These are phyloP conservation scores for Juglanconis juglandina DNA, from an alignment of 2,329 filamentous ascomycete species.

Conservation along the genomic window DNA sequence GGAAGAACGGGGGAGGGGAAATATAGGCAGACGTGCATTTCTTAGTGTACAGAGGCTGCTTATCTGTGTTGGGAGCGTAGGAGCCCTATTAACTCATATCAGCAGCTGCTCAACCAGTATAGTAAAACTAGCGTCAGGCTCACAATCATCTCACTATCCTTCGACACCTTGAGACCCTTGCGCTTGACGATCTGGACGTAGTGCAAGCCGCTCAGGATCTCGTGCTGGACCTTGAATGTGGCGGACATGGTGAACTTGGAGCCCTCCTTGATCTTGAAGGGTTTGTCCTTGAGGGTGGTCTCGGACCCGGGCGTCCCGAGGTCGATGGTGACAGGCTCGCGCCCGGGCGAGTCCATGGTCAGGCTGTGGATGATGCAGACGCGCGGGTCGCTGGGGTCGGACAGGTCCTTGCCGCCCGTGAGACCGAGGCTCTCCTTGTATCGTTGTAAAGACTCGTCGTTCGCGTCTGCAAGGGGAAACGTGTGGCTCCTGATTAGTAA, in stretches of 20 bases:
- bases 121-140: conserved; percentile 31
- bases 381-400: conserved; percentile 76
- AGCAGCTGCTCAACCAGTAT: conserved; percentile 18
- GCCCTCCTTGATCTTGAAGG: conserved; percentile 97
- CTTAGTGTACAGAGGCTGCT: conserved; percentile 82
- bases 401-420: conserved; percentile 67
- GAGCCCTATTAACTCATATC: conserved; percentile 61
- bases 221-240: conserved; percentile 92
- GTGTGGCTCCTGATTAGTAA: background rate
- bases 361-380: conserved; percentile 92
- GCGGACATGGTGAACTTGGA: conserved; percentile 92
- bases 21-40: conserved; percentile 66
- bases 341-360: conserved; percentile 80
- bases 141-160: conserved; percentile 98
- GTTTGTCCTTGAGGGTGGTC: conserved; percentile 77
- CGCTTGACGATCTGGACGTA: conserved; percentile 94
- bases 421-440: conserved; percentile 97
- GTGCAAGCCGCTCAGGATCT: conserved; percentile 91
- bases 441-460: conserved; percentile 91
- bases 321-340: conserved; percentile 83
- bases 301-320: conserved; percentile 72
- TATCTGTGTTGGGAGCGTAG: conserved; percentile 88
- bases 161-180: conserved; percentile 80
- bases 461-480: conserved; percentile 43
- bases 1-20: background rate